Conservation (phyloP, 495 filamentous ascomycete species). For the Aspergillus diversus region DNA sequence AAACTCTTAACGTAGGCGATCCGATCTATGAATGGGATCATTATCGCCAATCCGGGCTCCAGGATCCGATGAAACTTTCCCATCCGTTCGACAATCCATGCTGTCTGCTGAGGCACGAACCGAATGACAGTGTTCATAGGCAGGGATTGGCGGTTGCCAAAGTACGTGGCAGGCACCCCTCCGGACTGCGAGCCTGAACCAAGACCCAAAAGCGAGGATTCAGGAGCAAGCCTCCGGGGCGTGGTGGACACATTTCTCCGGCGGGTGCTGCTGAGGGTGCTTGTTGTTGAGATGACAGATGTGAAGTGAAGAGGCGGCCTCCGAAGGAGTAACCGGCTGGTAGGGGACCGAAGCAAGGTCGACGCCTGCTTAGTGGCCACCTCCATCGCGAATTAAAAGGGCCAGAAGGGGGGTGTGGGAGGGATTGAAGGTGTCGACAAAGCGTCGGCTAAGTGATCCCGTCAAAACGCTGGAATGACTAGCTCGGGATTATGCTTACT, state of each 20-base stretch:
- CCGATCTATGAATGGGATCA: conserved; percentile 90
- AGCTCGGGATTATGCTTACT: conserved; percentile 23
- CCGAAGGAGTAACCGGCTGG: conserved; percentile 16
- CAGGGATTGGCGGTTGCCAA: conserved; percentile 64
- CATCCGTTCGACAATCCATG: conserved; percentile 99
- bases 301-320: conserved; percentile 12
- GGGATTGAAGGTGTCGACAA: conserved; percentile 8
- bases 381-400: conserved; percentile 39
- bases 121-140: conserved; percentile 94
- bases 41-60: conserved; percentile 84
- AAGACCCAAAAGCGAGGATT: conserved; percentile 35
- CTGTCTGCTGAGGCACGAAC: conserved; percentile 98
- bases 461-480: conserved; percentile 14
- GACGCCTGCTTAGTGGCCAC: conserved; percentile 42
- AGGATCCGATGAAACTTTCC: conserved; percentile 93
- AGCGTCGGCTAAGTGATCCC: conserved; percentile 5
- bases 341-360: conserved; percentile 39
- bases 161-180: conserved; percentile 48
- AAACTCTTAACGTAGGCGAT: conserved; percentile 97
- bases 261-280: conserved; percentile 33
- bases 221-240: conserved; percentile 36
- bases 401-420: not conserved
- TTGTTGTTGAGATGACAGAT: conserved; percentile 26
- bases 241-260: conserved; percentile 41
- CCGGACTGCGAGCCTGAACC: conserved; percentile 23